Evolutionary conservation across 2,329 filamentous ascomycete genomes (phyloP).

Genomic region (Phaeosphaeriaceae sp.): DNA sequence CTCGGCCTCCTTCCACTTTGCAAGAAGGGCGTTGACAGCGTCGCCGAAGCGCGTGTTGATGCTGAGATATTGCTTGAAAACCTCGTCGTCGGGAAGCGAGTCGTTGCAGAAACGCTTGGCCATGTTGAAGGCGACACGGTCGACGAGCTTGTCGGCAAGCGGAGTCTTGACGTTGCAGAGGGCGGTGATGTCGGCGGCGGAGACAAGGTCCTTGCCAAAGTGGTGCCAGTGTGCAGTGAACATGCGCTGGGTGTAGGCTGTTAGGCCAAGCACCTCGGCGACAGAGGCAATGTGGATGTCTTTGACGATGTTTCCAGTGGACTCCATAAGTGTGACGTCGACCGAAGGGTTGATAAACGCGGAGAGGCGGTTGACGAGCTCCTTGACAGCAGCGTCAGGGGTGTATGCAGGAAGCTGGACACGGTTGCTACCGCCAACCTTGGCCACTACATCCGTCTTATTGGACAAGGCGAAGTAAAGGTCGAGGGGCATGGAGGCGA

Average conservation of each 20-base stretch:
- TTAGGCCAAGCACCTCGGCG: not conserved
- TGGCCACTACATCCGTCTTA: not conserved
- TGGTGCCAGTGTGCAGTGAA: not conserved
- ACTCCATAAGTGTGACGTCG: not conserved
- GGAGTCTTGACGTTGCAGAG: not conserved
- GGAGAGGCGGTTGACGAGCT: not conserved
- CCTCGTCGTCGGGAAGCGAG: not conserved
- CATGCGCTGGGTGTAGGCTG: not conserved
- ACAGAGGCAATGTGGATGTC: not conserved
- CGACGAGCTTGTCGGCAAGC: not conserved
- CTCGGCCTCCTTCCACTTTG: not conserved
- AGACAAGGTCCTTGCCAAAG: not conserved
- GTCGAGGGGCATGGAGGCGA: not conserved
- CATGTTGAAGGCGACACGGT: not conserved
- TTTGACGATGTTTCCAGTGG: not conserved
- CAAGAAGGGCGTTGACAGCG: not conserved
- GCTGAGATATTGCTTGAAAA: not conserved
- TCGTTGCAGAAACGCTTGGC: not conserved
- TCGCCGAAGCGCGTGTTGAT: not conserved
- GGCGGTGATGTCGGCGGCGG: not conserved
- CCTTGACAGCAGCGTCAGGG: not conserved
- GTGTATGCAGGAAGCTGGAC: not conserved
- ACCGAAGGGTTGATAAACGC: not conserved
- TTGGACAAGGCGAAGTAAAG: not conserved
- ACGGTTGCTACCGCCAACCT: no score